Evolutionary conservation across 768 basidiomycete genomes (phyloP).

Genomic region (Lanmaoa pseudosensibilis): DNA sequence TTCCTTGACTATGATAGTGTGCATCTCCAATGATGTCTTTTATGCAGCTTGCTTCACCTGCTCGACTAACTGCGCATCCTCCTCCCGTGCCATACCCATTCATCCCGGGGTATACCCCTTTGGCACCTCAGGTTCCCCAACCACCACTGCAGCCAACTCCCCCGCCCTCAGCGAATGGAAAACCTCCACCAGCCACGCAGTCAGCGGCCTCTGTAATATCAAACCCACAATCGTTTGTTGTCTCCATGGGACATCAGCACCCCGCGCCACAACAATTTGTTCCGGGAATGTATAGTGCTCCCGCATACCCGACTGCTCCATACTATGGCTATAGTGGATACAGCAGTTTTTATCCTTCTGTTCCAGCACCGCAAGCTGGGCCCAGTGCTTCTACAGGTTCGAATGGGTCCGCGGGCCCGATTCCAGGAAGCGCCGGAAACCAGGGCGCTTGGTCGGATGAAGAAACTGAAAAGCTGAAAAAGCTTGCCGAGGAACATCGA

Average conservation of each 20-base stretch:
- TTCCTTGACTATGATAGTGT: background rate
- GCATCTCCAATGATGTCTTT: slow-evolving; percentile 13
- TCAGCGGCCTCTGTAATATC: slow-evolving; percentile 55
- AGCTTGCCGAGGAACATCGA: slow-evolving; percentile 67
- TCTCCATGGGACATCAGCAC: slow-evolving; percentile 60
- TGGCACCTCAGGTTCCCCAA: slow-evolving; percentile 30
- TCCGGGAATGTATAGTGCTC: slow-evolving; percentile 32
- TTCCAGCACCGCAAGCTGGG: slow-evolving; percentile 23
- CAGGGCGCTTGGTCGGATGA: slow-evolving; percentile 80
- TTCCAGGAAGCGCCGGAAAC: slow-evolving; percentile 42
- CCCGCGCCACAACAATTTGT: slow-evolving; percentile 47
- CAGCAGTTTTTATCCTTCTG: slow-evolving; percentile 33
- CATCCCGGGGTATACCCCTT: slow-evolving; percentile 40
- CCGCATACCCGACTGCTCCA: slow-evolving; percentile 58
- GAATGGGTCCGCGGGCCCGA: slow-evolving; percentile 17
- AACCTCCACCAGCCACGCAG: slow-evolving; percentile 32
- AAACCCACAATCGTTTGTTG: slow-evolving; percentile 71
- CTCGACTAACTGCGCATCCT: slow-evolving; percentile 63
- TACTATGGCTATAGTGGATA: slow-evolving; percentile 59
- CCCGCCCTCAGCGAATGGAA: slow-evolving; percentile 36
- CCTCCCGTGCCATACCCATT: slow-evolving; percentile 58
- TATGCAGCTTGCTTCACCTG: slow-evolving; percentile 68
- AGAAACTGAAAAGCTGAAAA: slow-evolving; percentile 68
- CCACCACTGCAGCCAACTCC: slow-evolving; percentile 38
- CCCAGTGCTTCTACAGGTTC: slow-evolving; percentile 28